phyloP scores from a whole-genome alignment of 495 filamentous ascomycete species.

The Cercophora sp. region DNA sequence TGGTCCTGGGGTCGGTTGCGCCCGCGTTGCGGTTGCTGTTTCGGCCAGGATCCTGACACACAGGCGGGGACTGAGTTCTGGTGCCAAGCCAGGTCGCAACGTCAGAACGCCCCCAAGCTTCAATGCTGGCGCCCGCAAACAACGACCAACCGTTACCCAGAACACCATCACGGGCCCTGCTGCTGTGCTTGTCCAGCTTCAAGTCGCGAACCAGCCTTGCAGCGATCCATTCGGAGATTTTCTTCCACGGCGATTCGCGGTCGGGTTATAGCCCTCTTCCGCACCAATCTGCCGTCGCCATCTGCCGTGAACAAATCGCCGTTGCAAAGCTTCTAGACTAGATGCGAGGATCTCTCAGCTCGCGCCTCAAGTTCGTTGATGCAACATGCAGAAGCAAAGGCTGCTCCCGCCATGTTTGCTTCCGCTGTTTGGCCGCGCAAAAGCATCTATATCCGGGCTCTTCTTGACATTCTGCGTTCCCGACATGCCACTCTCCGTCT shows the following conservation, averaged over 20 bases:
- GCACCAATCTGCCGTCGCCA: neutral
- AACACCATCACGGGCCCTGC: neutral
- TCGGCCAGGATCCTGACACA: constrained; percentile 31
- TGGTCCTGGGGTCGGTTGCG: constrained; percentile 9
- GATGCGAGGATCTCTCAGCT: neutral
- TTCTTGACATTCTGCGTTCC: no score
- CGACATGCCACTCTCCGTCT: no score
- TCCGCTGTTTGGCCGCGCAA: neutral
- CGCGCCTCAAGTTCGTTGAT: neutral
- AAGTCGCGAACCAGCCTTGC: constrained; percentile 1
- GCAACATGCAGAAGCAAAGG: neutral
- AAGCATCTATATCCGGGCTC: neutral
- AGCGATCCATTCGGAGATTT: constrained; percentile 4
- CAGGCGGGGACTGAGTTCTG: constrained; percentile 1
- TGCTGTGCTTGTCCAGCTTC: neutral
- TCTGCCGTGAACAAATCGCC: neutral
- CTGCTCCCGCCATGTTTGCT: neutral
- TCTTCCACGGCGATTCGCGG: constrained; percentile 5
- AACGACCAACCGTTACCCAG: neutral
- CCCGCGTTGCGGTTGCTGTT: constrained; percentile 27
- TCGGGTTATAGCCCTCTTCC: neutral
- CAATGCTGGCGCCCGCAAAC: constrained; percentile 2
- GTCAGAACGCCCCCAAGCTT: constrained; percentile 1
- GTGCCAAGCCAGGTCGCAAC: constrained; percentile 7
- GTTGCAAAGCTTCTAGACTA: neutral